Conservation (phyloP, 2,329 filamentous ascomycete genomes). For the Aspergillus fumigatiaffinis region DNA sequence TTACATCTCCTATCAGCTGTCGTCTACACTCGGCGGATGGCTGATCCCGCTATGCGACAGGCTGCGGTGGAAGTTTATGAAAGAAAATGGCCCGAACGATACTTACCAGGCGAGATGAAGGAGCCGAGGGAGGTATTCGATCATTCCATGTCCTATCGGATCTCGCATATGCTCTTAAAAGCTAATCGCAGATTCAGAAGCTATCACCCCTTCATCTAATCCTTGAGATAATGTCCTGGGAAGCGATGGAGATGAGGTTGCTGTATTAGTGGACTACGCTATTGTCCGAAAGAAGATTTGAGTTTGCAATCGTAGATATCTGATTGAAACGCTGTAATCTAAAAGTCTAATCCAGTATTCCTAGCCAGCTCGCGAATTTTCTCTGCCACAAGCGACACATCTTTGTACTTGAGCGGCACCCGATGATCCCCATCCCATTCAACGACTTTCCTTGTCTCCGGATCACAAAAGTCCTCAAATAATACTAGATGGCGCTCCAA, state of each 20-base stretch:
- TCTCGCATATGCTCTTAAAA: background rate
- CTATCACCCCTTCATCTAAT: background rate
- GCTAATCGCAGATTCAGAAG: background rate
- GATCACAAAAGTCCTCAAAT: constrained; percentile 57
- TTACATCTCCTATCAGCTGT: background rate
- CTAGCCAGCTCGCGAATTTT: constrained; percentile 52
- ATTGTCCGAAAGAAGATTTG: background rate
- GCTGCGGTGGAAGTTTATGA: background rate
- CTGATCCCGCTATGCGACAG: too few species aligned
- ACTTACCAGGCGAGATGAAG: background rate
- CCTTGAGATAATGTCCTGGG: background rate
- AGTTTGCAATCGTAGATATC: background rate
- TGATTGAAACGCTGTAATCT: background rate
- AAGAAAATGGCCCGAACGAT: background rate
- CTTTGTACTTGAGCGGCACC: constrained; percentile 63
- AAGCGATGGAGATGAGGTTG: background rate
- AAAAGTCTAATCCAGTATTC: constrained; percentile 40
- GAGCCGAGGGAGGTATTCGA: background rate
- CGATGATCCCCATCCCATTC: constrained; percentile 73
- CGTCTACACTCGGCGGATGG: too few species aligned
- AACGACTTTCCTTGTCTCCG: constrained; percentile 52
- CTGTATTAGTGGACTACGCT: background rate
- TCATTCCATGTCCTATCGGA: background rate
- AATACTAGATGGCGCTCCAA: constrained; percentile 57
- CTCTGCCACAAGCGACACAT: constrained; percentile 57